A percentile compares a stretch with the other conserved stretches of the same genome.
Conservation (phyloP, 495 filamentous ascomycete genomes). For the Niebla homalea region DNA sequence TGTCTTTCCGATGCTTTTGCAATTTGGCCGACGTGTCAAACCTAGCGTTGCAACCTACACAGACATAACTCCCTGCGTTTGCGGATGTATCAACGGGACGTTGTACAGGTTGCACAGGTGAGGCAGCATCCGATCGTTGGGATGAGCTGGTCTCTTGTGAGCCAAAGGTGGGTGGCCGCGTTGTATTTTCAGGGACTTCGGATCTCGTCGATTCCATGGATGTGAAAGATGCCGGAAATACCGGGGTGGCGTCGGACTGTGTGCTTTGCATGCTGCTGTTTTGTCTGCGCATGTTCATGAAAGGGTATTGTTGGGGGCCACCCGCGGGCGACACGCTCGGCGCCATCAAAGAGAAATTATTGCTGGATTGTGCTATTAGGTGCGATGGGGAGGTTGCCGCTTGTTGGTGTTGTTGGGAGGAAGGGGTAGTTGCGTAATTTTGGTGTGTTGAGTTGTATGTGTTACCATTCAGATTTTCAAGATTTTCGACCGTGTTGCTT, state of each 20-base stretch:
- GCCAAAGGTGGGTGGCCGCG: conserved; percentile 8
- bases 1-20: conserved; percentile 92
- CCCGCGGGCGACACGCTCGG: conserved; percentile 22
- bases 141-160: conserved; percentile 16
- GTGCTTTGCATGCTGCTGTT: conserved; percentile 33
- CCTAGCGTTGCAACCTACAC: conserved; percentile 76
- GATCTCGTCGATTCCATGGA: conserved; percentile 54
- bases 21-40: conserved; percentile 79
- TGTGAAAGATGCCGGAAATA: conserved; percentile 48
- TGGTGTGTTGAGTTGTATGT: conserved; percentile 28
- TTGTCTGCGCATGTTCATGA: conserved; percentile 27
- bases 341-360: conserved; percentile 27
- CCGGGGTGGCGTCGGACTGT: conserved; percentile 32
- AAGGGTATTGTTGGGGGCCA: conserved; percentile 46
- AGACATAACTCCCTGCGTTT: conserved; percentile 83
- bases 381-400: conserved; percentile 18
- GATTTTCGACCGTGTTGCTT: conserved; percentile 16
- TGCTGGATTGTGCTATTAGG: conserved; percentile 7
- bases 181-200: conserved; percentile 25
- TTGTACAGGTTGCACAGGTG: conserved; percentile 11
- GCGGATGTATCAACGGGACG: conserved; percentile 52
- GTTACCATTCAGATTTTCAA: conserved; percentile 7
- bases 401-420: neutral
- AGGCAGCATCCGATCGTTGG: conserved; percentile 16
- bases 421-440: neutral